Evolutionary conservation across 2,329 filamentous ascomycete species (phyloP).

Genomic region (Scedosporium apiospermum): DNA sequence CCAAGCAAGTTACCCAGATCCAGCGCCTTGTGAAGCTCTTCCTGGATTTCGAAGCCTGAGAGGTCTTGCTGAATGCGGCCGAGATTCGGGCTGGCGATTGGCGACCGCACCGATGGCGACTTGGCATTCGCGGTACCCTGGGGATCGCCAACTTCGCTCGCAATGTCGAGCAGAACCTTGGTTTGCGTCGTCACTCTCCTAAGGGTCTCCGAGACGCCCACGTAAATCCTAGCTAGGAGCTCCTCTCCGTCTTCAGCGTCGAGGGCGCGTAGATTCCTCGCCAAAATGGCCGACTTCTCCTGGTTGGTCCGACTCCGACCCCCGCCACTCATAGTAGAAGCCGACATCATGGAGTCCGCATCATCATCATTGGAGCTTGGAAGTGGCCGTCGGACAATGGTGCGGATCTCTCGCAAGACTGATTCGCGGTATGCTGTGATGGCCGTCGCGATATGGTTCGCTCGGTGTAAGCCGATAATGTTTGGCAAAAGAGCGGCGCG

Average conservation of each 20-base stretch:
- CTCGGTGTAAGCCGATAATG: slow-evolving; percentile 70
- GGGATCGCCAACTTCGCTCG: slow-evolving; percentile 53
- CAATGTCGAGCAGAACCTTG: slow-evolving; percentile 90
- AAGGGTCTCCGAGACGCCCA: slow-evolving; percentile 77
- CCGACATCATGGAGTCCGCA: slow-evolving; percentile 77
- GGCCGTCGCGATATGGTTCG: slow-evolving; percentile 70
- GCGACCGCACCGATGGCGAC: slow-evolving; percentile 41
- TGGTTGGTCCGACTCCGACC: slow-evolving; percentile 57
- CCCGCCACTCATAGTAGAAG: slow-evolving; percentile 59
- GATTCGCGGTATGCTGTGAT: slow-evolving; percentile 78
- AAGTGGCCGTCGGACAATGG: slow-evolving; percentile 71
- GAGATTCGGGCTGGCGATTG: slow-evolving; percentile 39
- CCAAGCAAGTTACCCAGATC: slow-evolving; percentile 71
- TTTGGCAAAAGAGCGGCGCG: slow-evolving; percentile 61
- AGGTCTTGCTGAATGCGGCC: slow-evolving; percentile 21
- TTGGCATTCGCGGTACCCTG: slow-evolving; percentile 21
- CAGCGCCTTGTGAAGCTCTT: slow-evolving; percentile 66
- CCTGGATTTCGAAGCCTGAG: slow-evolving; percentile 46
- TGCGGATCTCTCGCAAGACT: slow-evolving; percentile 76
- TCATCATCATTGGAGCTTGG: slow-evolving; percentile 94
- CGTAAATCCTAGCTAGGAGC: slow-evolving; percentile 74
- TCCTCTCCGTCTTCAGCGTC: slow-evolving; percentile 78
- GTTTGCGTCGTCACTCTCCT: slow-evolving; percentile 80
- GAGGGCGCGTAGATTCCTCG: slow-evolving; percentile 76
- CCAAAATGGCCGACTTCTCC: slow-evolving; percentile 81